Evolutionary conservation across 1,284 basidiomycete species (phyloP), one percentile per base, ranked within the genome.

Genomic region (Ustilago trichophora): DNA sequence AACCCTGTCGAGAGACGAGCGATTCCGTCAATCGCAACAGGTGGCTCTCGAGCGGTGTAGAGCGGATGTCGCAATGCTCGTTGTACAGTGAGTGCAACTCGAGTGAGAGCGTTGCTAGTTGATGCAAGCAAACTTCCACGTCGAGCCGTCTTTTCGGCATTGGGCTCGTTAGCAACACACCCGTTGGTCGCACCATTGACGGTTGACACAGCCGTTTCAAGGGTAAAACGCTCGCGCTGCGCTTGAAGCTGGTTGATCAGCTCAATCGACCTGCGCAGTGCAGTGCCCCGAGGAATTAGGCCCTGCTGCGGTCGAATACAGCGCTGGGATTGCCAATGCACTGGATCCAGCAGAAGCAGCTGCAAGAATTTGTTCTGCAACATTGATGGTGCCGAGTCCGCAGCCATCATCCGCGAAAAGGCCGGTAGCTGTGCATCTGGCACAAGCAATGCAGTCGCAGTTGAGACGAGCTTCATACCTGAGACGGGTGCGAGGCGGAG

Each of bases 401-500:
- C 38, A 35, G 27, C 22, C 29, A 24, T 38, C 26, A 11, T 35
- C 25, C 32, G 8, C 6, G 45, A 26, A 24, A 36, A 47, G 10
- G 34, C 32, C 12, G 44, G 22, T 26, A 62, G 41, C 47, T 51
- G 26, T 6, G 38, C 41, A 21, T 67, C 50, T 10, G 58, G 27
- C 26, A 50, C 16, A 4, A 59, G 43, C 49, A 51, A 25, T 6
- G 57, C 29, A 24, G 47, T 43, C 13, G 55, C 51, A 43, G 58
- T 49, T 19, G 45, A 40, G 49, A 66, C 37, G 33, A 67, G 45
- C 66, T 68, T 60, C 46, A 56, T 43, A 21, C 68, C 68, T 2
- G 68, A 71, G 3, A 71, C 68, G 7, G 68, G 68, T 9, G 53
- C 62, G 3, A 84, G 79, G 12, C 73, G 80, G 21, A 84, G 82